Evolutionary conservation across 139 green algal genomes (phyloP).

Genomic region (Chlorella sorokiniana): DNA sequence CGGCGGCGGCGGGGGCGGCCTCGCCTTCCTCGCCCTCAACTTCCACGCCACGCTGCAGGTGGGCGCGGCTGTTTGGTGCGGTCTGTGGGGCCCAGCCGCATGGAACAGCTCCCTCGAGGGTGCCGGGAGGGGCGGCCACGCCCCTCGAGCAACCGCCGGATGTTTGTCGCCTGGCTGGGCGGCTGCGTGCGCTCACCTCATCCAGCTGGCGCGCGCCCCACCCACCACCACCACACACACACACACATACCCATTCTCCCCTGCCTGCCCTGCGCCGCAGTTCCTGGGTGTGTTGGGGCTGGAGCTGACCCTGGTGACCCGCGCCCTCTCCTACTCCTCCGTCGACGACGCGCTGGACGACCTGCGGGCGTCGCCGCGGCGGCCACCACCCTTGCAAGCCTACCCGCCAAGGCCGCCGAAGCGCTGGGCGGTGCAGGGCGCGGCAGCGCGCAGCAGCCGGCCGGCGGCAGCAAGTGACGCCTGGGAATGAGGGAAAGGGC

Average conservation of each 20-base stretch:
- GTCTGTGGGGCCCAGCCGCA: too few relatives aligned
- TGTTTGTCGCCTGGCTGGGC: too few relatives aligned
- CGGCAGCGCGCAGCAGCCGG: not conserved
- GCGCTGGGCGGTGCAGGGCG: not conserved
- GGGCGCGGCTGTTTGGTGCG: too few relatives aligned
- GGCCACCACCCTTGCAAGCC: not conserved
- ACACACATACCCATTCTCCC: too few relatives aligned
- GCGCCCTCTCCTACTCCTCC: slow-evolving; percentile 36
- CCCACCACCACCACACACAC: too few relatives aligned
- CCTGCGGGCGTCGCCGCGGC: slow-evolving; percentile 2
- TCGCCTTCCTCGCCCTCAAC: slow-evolving; percentile 38
- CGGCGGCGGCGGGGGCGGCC: slow-evolving; percentile 7
- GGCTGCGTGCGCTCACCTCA: too few relatives aligned
- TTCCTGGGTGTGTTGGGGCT: slow-evolving; percentile 60
- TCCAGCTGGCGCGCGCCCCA: too few relatives aligned
- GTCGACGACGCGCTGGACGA: slow-evolving; percentile 45
- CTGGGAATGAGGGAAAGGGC: not conserved
- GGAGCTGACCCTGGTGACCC: slow-evolving; percentile 34
- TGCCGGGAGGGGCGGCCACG: too few relatives aligned
- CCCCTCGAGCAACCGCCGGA: too few relatives aligned
- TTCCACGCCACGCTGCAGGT: slow-evolving; percentile 49
- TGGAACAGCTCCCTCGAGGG: too few relatives aligned
- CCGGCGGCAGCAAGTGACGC: not conserved
- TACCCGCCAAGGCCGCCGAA: slow-evolving; percentile 12
- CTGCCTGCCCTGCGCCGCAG: too few relatives aligned